A percentile compares a stretch with the other conserved stretches of the same genome.
phyloP scores from a whole-genome alignment of 106 monocot genomes.

The Acorus gramineus region DNA sequence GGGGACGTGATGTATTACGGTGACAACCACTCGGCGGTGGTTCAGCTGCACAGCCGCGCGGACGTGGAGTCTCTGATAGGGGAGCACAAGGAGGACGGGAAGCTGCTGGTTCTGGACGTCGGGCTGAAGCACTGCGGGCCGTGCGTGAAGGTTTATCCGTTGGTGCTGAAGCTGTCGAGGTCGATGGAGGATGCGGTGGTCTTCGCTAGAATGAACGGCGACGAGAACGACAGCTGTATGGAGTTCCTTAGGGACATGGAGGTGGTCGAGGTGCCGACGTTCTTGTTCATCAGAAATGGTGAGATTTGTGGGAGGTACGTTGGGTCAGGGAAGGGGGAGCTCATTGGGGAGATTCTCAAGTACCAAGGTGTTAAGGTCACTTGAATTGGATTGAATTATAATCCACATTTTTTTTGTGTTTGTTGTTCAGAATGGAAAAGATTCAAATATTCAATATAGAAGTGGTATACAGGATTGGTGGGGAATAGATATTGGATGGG shows the following conservation, averaged over 20 bases:
- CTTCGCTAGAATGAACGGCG: slow-evolving; percentile 93
- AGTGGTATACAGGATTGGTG: too few relatives aligned
- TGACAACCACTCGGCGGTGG: slow-evolving; percentile 67
- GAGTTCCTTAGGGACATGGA: slow-evolving; percentile 70
- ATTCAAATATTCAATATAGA: too few relatives aligned
- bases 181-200: slow-evolving; percentile 68
- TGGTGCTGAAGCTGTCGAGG: slow-evolving; percentile 70
- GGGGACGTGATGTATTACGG: slow-evolving; percentile 97
- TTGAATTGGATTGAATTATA: neutral
- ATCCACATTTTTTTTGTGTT: too few relatives aligned
- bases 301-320: slow-evolving; percentile 75
- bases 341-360: slow-evolving; percentile 86
- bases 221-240: slow-evolving; percentile 98
- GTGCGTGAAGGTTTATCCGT: slow-evolving; percentile 95
- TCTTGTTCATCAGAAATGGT: slow-evolving; percentile 68
- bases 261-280: slow-evolving; percentile 83
- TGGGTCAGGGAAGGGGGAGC: slow-evolving; percentile 88
- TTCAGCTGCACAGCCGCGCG: slow-evolving; percentile 56
- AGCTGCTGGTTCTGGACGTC: slow-evolving; percentile 85
- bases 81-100: slow-evolving; percentile 29
- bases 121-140: slow-evolving; percentile 96
- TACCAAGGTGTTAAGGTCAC: slow-evolving; percentile 81
- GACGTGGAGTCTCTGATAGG: slow-evolving; percentile 59
- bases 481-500: too few relatives aligned
- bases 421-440: too few relatives aligned